phyloP scores from a whole-genome alignment of 768 basidiomycete genomes.

The Pholiota microspora region DNA sequence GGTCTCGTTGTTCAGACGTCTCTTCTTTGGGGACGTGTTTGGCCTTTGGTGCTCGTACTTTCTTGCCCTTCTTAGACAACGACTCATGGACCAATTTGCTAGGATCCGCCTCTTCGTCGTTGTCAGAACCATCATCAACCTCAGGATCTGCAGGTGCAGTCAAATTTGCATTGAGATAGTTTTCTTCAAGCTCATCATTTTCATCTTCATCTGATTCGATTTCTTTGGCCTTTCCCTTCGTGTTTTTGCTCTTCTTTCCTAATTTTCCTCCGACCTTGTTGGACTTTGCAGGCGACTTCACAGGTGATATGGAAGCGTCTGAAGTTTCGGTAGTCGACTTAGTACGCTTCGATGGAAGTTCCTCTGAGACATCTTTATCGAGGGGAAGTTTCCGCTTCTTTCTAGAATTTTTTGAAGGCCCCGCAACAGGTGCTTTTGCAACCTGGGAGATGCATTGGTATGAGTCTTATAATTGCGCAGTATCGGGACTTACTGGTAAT shows the following conservation, averaged over 20 bases:
- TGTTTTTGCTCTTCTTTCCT: slow-evolving; percentile 16
- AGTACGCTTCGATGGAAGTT: slow-evolving; percentile 22
- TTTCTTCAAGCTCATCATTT: slow-evolving; percentile 35
- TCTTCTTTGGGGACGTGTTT: slow-evolving; percentile 69
- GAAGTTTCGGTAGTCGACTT: slow-evolving; percentile 19
- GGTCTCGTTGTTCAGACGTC: slow-evolving; percentile 68
- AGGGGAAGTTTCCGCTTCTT: slow-evolving; percentile 34
- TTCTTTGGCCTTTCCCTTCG: slow-evolving; percentile 18
- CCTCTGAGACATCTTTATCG: slow-evolving; percentile 10
- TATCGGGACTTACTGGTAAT: slow-evolving; percentile 30
- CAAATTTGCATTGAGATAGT: slow-evolving; percentile 16
- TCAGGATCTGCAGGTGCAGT: slow-evolving; percentile 7
- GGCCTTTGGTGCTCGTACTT: slow-evolving; percentile 26
- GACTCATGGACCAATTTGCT: slow-evolving; percentile 64
- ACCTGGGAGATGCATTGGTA: slow-evolving; percentile 10
- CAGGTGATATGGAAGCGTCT: background rate
- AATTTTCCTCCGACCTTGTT: slow-evolving; percentile 12
- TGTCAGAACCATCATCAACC: slow-evolving; percentile 19
- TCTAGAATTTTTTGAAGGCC: slow-evolving; percentile 16
- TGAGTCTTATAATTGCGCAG: background rate
- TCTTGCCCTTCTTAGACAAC: slow-evolving; percentile 34
- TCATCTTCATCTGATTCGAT: slow-evolving; percentile 25
- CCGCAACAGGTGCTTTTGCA: slow-evolving; percentile 18
- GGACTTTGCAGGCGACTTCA: slow-evolving; percentile 8
- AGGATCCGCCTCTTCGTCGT: slow-evolving; percentile 22